phyloP scores from a whole-genome alignment of 352 stramenopile genomes.

The Phytophthora pini region DNA sequence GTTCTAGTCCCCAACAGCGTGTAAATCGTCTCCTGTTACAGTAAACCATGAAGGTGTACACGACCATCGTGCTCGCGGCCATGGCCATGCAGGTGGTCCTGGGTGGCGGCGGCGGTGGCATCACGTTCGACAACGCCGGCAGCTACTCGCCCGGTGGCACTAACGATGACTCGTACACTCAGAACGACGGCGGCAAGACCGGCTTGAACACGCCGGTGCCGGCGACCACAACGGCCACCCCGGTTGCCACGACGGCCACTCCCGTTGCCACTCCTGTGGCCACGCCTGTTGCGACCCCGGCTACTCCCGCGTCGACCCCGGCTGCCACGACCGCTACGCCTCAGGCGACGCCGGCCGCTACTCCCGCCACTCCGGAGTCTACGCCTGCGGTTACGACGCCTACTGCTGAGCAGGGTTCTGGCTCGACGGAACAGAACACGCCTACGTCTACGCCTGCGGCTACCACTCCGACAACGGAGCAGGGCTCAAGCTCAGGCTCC shows the following conservation, averaged over 20 bases:
- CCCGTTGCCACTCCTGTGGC: constrained; percentile 11
- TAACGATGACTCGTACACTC: constrained; percentile 21
- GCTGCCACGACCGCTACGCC: background rate
- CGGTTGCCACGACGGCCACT: constrained; percentile 4
- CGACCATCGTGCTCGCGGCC: constrained; percentile 38
- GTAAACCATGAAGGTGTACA: constrained; percentile 48
- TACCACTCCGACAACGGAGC: constrained; percentile 12
- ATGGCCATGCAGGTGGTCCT: constrained; percentile 50
- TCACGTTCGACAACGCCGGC: constrained; percentile 34
- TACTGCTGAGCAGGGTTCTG: constrained; percentile 4
- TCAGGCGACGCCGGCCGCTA: background rate
- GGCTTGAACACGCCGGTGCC: constrained; percentile 26
- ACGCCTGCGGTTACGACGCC: constrained; percentile 12
- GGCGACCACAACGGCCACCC: constrained; percentile 5
- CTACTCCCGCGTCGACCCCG: constrained; percentile 4
- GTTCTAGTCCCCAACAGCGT: constrained; percentile 31
- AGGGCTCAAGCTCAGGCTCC: background rate
- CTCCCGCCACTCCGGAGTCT: constrained; percentile 4
- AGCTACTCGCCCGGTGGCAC: constrained; percentile 18
- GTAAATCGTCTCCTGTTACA: constrained; percentile 24
- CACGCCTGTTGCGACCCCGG: constrained; percentile 7
- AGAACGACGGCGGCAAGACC: constrained; percentile 21
- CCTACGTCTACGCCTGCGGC: constrained; percentile 18
- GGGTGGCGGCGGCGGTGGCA: constrained; percentile 34
- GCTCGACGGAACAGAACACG: constrained; percentile 16